These are phyloP conservation scores for Plasmodium relictum DNA, from an alignment of 169 alveolate genomes.

Conservation along the genomic window DNA sequence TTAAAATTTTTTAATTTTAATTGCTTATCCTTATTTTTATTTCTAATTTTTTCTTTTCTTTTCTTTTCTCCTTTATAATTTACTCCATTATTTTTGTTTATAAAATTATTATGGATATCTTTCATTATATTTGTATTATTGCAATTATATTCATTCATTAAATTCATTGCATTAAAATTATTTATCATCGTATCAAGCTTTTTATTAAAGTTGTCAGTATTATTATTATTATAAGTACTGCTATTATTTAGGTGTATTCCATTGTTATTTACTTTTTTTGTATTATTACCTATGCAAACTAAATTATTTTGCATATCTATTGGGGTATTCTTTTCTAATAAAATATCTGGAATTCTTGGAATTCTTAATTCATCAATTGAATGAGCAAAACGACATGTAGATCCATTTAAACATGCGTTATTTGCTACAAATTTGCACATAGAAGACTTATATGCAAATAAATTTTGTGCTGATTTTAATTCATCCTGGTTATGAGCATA, in stretches of 20 bases:
- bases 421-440: slow-evolving; percentile 82
- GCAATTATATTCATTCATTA: slow-evolving; percentile 7
- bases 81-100: slow-evolving; percentile 1
- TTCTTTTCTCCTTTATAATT: slow-evolving; percentile 37
- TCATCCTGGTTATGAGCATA: slow-evolving; percentile 84
- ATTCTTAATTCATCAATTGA: slow-evolving; percentile 80
- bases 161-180: slow-evolving; percentile 46
- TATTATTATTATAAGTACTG: background rate
- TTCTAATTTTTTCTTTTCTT: slow-evolving; percentile 45
- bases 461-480: slow-evolving; percentile 82
- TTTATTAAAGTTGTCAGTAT: slow-evolving; percentile 19
- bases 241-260: background rate
- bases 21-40: slow-evolving; percentile 47
- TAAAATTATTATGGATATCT: background rate
- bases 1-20: slow-evolving; percentile 33
- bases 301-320: slow-evolving; percentile 17
- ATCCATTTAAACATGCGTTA: slow-evolving; percentile 81
- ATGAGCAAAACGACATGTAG: slow-evolving; percentile 85
- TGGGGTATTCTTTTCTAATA: slow-evolving; percentile 58
- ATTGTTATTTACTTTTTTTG: slow-evolving; percentile 12
- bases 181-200: slow-evolving; percentile 43
- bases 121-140: slow-evolving; percentile 13
- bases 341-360: slow-evolving; percentile 75
- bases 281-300: slow-evolving; percentile 9
- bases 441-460: slow-evolving; percentile 82